Conservation (phyloP, 805 yeast species). For the Suhomyces prunicola region DNA sequence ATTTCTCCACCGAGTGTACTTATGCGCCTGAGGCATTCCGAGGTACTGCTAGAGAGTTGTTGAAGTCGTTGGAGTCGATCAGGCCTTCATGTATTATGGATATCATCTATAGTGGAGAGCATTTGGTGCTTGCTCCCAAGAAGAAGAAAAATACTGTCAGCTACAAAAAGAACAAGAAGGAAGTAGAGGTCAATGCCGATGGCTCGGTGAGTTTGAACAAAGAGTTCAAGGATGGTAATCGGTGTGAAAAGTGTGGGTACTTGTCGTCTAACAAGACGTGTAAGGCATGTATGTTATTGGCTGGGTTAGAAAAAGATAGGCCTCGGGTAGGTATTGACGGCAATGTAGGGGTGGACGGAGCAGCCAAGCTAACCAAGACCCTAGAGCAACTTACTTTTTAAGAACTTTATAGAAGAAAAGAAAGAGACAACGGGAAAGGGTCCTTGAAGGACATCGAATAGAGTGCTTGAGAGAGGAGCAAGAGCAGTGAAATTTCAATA, state of each 20-base stretch:
- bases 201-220: slow-evolving; percentile 53
- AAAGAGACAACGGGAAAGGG: neutral
- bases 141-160: slow-evolving; percentile 41
- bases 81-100: slow-evolving; percentile 93
- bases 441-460: neutral
- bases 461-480: neutral
- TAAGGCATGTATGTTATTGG: slow-evolving; percentile 87
- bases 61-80: slow-evolving; percentile 85
- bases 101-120: slow-evolving; percentile 91
- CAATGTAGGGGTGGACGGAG: slow-evolving; percentile 54
- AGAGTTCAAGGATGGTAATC: slow-evolving; percentile 57
- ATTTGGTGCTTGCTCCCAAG: slow-evolving; percentile 61
- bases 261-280: slow-evolving; percentile 84
- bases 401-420: neutral
- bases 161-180: slow-evolving; percentile 35
- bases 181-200: slow-evolving; percentile 54
- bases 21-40: slow-evolving; percentile 98
- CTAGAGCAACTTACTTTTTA: slow-evolving; percentile 60
- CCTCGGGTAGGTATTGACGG: slow-evolving; percentile 61
- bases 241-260: slow-evolving; percentile 89
- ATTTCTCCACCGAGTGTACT: slow-evolving; percentile 95
- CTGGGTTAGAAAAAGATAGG: slow-evolving; percentile 75
- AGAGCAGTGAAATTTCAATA: neutral
- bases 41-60: slow-evolving; percentile 91
- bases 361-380: slow-evolving; percentile 58